Evolutionary conservation across 1,139 yeast species (phyloP).

Genomic region (Kodamaea derodonti): DNA sequence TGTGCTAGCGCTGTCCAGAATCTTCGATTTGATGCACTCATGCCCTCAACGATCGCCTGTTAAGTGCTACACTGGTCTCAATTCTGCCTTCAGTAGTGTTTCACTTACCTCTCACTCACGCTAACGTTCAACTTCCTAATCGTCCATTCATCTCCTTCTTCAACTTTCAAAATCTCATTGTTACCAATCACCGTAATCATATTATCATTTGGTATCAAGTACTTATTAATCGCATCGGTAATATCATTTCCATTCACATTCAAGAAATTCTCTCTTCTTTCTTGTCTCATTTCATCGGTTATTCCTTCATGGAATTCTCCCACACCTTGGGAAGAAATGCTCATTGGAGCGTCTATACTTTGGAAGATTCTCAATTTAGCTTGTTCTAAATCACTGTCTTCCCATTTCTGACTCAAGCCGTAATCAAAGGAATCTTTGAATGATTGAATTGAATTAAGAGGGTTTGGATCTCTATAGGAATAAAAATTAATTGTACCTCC

Average conservation of each 20-base stretch:
- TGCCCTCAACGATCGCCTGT: too few relatives aligned
- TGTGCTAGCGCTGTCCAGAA: too few relatives aligned
- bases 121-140: conserved; percentile 16
- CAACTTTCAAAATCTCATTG: conserved; percentile 28
- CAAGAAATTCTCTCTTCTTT: conserved; percentile 69
- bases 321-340: conserved; percentile 76
- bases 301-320: conserved; percentile 64
- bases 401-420: conserved; percentile 52
- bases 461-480: conserved; percentile 93
- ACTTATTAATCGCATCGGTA: conserved; percentile 57
- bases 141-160: conserved; percentile 24
- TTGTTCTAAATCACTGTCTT: conserved; percentile 68
- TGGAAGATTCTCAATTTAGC: conserved; percentile 91
- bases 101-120: too few relatives aligned
- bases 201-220: conserved; percentile 38
- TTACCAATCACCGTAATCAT: conserved; percentile 53
- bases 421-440: conserved; percentile 56
- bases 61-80: too few relatives aligned
- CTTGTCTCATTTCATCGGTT: conserved; percentile 76
- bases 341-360: conserved; percentile 83
- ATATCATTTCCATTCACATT: conserved; percentile 64
- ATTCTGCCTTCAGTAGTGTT: too few relatives aligned
- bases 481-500: conserved; percentile 80
- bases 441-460: conserved; percentile 61
- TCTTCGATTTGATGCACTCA: too few relatives aligned